Evolutionary conservation across 2,329 filamentous ascomycete genomes (phyloP).

Genomic region (Aspergillus proliferans): DNA sequence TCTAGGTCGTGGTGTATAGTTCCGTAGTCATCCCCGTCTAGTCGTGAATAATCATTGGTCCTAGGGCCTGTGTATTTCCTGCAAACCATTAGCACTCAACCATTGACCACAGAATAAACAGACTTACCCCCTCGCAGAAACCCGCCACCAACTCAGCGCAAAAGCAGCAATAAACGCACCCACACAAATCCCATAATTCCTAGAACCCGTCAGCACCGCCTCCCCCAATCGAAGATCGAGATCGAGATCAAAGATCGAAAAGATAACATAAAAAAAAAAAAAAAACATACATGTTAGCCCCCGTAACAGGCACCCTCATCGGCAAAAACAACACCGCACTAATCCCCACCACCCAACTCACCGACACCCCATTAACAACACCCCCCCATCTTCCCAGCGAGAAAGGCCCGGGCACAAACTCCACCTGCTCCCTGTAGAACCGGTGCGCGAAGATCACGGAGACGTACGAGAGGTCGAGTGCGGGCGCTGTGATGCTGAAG

Average conservation of each 20-base stretch:
- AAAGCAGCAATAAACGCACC: slow-evolving; percentile 44
- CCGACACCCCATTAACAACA: slow-evolving; percentile 50
- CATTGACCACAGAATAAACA: background rate
- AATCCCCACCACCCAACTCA: slow-evolving; percentile 59
- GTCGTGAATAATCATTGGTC: background rate
- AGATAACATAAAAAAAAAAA: background rate
- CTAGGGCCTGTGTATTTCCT: slow-evolving; percentile 1
- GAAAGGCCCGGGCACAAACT: slow-evolving; percentile 53
- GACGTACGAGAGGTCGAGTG: slow-evolving; percentile 51
- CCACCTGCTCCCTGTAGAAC: slow-evolving; percentile 47
- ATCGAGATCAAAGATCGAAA: background rate
- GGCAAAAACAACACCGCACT: slow-evolving; percentile 56
- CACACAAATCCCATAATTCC: slow-evolving; percentile 46
- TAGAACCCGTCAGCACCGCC: slow-evolving; percentile 9
- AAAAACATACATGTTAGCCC: slow-evolving; percentile 41
- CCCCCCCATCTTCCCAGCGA: slow-evolving; percentile 52
- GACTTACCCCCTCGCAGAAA: slow-evolving; percentile 34
- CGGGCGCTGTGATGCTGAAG: slow-evolving; percentile 49
- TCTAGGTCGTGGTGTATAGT: background rate
- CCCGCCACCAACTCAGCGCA: slow-evolving; percentile 46
- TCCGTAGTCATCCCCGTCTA: background rate
- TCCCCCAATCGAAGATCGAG: too few species aligned
- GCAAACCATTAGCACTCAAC: background rate
- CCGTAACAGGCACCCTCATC: slow-evolving; percentile 42
- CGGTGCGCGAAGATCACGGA: slow-evolving; percentile 55